Conservation (phyloP, 371 early-diverging fungal species). For the Sporodiniella umbellata region DNA sequence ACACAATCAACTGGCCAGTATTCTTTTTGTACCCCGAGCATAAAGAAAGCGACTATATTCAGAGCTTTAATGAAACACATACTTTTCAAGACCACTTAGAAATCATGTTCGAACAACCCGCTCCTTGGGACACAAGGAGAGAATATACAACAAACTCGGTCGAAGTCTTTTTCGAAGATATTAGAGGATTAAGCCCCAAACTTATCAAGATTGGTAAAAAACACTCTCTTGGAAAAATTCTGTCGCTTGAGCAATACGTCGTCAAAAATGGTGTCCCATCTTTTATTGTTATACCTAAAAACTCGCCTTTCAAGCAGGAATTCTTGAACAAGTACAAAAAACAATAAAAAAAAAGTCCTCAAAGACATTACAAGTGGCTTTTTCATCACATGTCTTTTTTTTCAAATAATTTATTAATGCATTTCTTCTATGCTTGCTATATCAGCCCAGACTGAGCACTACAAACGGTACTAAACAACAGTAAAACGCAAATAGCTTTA, state of each 20-base stretch:
- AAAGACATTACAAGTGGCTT: constrained; percentile 1
- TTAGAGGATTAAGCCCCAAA: constrained; percentile 46
- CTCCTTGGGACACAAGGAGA: constrained; percentile 77
- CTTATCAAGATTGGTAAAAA: constrained; percentile 72
- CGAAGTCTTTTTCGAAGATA: constrained; percentile 79
- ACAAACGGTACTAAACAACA: neutral
- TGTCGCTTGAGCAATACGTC: constrained; percentile 58
- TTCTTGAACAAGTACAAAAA: constrained; percentile 61
- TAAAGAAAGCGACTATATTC: constrained; percentile 89
- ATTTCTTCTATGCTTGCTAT: neutral
- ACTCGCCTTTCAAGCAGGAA: constrained; percentile 55
- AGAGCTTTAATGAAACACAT: constrained; percentile 77
- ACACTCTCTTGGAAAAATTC: constrained; percentile 44
- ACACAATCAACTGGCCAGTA: constrained; percentile 80
- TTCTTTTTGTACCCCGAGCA: constrained; percentile 94
- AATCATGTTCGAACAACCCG: constrained; percentile 78
- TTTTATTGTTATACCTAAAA: constrained; percentile 67
- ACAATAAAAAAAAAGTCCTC: too few relatives aligned
- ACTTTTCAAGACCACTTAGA: constrained; percentile 84
- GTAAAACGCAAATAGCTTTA: neutral
- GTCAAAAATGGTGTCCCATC: constrained; percentile 68
- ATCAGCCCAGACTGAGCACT: neutral
- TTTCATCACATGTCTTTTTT: neutral
- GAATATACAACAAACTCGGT: constrained; percentile 68
- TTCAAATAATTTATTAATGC: too few relatives aligned